Evolutionary conservation across 345 rosid species (phyloP).

Genomic region (Raphanus sativus): DNA sequence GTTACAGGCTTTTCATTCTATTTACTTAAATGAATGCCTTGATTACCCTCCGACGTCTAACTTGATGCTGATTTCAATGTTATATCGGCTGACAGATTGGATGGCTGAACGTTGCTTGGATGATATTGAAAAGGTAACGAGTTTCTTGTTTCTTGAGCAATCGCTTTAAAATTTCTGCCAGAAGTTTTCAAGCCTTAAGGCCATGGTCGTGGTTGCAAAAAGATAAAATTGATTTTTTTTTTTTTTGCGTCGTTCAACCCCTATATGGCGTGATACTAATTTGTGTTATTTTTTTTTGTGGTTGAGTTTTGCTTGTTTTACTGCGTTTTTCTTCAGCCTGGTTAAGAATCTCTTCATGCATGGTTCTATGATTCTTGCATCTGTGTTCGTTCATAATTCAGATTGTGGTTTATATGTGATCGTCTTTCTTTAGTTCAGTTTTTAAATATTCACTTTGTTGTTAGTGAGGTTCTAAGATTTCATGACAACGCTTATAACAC

Average conservation of each 20-base stretch:
- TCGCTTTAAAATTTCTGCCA: background rate
- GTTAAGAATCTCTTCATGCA: constrained; percentile 1
- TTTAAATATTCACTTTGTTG: background rate
- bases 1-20: constrained; percentile 11
- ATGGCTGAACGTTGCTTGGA: constrained; percentile 32
- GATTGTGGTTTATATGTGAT: background rate
- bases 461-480: background rate
- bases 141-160: constrained; percentile 8
- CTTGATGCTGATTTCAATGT: constrained; percentile 15
- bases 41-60: constrained; percentile 35
- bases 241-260: background rate
- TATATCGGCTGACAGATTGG: constrained; percentile 30
- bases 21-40: constrained; percentile 14
- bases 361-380: constrained; percentile 9
- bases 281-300: background rate
- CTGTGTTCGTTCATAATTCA: background rate
- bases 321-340: background rate
- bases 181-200: background rate
- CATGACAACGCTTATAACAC: background rate
- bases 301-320: background rate
- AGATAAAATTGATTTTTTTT: background rate
- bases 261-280: background rate
- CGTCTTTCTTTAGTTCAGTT: background rate
- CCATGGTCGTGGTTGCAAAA: background rate
- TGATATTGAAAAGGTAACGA: constrained; percentile 52